Base-by-base conservation (phyloP, 768 basidiomycete genomes). In the Termitomyces sp. region DNA sequence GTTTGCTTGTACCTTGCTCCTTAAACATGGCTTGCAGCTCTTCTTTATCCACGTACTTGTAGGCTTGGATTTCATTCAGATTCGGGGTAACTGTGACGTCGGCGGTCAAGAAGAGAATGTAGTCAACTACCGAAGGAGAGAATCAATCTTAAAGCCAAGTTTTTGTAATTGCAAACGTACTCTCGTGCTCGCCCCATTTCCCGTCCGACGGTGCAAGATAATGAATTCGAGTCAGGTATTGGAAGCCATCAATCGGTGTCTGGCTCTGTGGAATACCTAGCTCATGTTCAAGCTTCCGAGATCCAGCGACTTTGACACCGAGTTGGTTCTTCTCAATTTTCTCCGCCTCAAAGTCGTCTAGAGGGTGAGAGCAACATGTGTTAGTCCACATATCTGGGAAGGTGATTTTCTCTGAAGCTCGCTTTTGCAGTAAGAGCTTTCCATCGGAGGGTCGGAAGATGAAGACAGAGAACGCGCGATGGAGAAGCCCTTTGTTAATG, bases 311-410 rank as follows among this genome's bases (percentile, higher is more conserved):
- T 47, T 86, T 80, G 29, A 97, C 95, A 51, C 95, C 95, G 64
- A 82, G 76, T 68, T 97, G 90, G 33, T 84, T 81, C 60, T 74
- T 63, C 71, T 91, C 89, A 7, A 84, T 68, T 73, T 87, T 92
- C 73, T 94, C 88, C 60, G 83, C 81, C 57, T 87, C 88, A 60
- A 94, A 91, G 72, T 98, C 97, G 62, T 91, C 86, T 47, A 99
- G 78, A 16, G 96, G 96, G 67, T 99, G 96, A 22, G 92, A 94
- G 74, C 96, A 99, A 69, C 97, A 99, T 7, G 97, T 98, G 72
- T 99, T 99, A 31, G 97, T 99, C 97, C 97, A 99, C 94, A 98
- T 94, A 63, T 91, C 82, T 5, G 97, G 97, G 76, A 99, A 99
- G 7, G 97, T 99, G 67, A 99, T 99, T 78, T 99, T 99, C 75